Evolutionary conservation across 108 stramenopile genomes (phyloP), one percentile per base, ranked within the genome.

Genomic region (Cyclostephanos tholiformis): DNA sequence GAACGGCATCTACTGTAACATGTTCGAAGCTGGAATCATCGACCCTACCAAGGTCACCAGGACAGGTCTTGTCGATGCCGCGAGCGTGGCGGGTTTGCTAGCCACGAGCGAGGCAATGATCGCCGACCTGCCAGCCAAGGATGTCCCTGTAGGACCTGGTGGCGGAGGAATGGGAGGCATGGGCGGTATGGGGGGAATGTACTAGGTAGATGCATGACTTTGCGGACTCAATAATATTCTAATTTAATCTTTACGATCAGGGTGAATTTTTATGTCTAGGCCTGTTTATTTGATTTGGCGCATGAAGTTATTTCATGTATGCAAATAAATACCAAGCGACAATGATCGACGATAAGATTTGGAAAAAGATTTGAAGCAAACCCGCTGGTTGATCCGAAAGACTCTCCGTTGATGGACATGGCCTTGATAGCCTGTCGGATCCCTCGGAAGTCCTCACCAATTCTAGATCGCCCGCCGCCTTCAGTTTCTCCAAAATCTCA

Each of bases 1-100:
- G 81, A 95, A 92, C 43, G 93, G 89, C 57, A 76, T 88, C 8
- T 99, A 97, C 83, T 85, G 85, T 74, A 85, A 99, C 77, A 94
- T 99, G 97, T 87, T 95, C 70, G 84, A 85, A 20, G 92, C 90
- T 61, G 99, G 99, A 60, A 98, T 99, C 74, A 99, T 99, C 83
- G 99, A 99, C 83, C 99, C 99, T 13, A 97, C 97, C 38, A 99
- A 99, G 89, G 99, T 99, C n/a, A 97, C 97, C 22, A 91, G 97
- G 72, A 99, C 99, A 20, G 99, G 97, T 26, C 83, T 99, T 66
- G 86, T 98, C 46, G 99, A 99, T 82, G 98, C 99, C 46, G 91
- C 97, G 49, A 96, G 95, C 64, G 98, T 99, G 6, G 96, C 98
- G 6, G 95, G 95, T 29, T 86, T 99, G 51, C 85, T 99, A 50